These are phyloP conservation scores for Fusarium falciforme DNA, from an alignment of 2,329 filamentous ascomycete species.

Conservation along the genomic window DNA sequence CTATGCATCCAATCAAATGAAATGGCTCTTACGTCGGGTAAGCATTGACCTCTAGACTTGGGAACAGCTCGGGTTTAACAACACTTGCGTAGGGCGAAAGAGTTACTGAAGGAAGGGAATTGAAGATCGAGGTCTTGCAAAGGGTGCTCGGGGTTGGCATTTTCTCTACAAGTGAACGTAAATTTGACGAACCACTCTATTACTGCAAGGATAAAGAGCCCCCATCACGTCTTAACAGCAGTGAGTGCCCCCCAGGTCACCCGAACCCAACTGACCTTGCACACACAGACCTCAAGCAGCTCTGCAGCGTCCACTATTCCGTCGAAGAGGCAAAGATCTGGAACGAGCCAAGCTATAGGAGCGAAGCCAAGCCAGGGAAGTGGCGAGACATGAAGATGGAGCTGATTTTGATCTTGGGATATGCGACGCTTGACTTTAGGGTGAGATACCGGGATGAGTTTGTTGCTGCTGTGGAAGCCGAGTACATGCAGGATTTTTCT, in stretches of 20 bases:
- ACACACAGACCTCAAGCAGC: neutral
- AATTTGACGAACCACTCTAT: neutral
- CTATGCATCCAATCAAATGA: neutral
- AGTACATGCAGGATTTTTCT: neutral
- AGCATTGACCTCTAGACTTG: neutral
- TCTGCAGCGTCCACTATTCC: neutral
- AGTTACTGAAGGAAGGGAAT: neutral
- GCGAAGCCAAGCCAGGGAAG: neutral
- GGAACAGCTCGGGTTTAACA: neutral
- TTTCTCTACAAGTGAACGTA: neutral
- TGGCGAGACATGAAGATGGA: neutral
- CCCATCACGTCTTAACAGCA: neutral
- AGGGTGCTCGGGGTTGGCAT: neutral
- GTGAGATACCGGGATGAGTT: neutral
- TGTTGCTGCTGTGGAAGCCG: neutral
- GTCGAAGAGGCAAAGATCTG: neutral
- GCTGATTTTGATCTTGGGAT: neutral
- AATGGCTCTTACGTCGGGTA: neutral
- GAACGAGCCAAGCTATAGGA: neutral
- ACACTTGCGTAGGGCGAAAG: neutral
- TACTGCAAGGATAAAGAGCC: neutral
- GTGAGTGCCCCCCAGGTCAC: neutral
- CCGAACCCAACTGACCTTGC: neutral
- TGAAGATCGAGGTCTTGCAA: neutral
- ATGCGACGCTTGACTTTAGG: neutral